Evolutionary conservation across 2,329 filamentous ascomycete species (phyloP).

Genomic region (Ophiocordyceps camponoti-floridani): DNA sequence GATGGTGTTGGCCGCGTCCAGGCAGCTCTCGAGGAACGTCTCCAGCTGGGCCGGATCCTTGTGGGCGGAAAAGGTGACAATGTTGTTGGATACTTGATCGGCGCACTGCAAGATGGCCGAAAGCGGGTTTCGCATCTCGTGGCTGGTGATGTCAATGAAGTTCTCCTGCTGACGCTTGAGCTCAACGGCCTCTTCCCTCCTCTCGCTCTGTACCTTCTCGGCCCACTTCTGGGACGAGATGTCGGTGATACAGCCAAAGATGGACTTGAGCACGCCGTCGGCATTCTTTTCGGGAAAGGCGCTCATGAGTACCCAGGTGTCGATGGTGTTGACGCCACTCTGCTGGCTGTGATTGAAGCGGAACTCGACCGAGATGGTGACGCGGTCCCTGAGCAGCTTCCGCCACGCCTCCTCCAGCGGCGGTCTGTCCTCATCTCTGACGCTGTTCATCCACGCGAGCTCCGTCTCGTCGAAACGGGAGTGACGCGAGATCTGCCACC

Average conservation of each 20-base stretch:
- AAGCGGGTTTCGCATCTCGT: constrained; percentile 62
- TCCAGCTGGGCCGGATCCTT: constrained; percentile 25
- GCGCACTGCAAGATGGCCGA: constrained; percentile 60
- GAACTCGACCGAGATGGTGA: constrained; percentile 53
- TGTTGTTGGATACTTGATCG: constrained; percentile 45
- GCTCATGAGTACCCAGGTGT: constrained; percentile 64
- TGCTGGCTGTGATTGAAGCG: constrained; percentile 54
- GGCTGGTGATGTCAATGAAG: constrained; percentile 57
- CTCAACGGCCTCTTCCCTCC: constrained; percentile 66
- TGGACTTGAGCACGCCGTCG: constrained; percentile 48
- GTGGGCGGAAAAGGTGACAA: constrained; percentile 22
- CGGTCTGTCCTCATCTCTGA: constrained; percentile 46
- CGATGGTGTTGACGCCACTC: constrained; percentile 38
- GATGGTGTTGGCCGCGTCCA: constrained; percentile 70
- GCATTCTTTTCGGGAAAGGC: constrained; percentile 55
- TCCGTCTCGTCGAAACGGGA: constrained; percentile 38
- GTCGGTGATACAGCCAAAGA: constrained; percentile 69
- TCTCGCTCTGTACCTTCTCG: constrained; percentile 59
- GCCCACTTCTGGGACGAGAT: constrained; percentile 77
- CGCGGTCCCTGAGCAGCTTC: constrained; percentile 40
- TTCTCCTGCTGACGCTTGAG: constrained; percentile 57
- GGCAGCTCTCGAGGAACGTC: constrained; percentile 31
- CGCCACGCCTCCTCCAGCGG: constrained; percentile 43
- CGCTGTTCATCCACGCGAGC: constrained; percentile 54
- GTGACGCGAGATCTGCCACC: constrained; percentile 53